phyloP scores from a whole-genome alignment of 2,329 filamentous ascomycete species.

The Phyllachora maydis region DNA sequence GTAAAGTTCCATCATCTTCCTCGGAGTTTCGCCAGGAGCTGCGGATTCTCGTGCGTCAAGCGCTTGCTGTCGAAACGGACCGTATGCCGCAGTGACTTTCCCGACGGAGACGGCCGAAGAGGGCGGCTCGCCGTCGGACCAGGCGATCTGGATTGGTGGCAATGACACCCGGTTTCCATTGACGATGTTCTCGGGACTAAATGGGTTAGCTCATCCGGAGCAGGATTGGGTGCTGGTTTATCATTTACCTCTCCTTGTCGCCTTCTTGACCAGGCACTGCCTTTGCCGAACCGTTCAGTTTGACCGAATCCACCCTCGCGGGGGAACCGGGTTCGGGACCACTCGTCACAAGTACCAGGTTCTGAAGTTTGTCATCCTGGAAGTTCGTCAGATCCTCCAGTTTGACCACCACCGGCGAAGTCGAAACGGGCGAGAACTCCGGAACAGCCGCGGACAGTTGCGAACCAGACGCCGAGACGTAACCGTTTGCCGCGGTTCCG shows the following conservation, averaged over 20 bases:
- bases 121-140: no score
- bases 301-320: no score
- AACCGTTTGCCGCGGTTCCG: slow-evolving; percentile 16
- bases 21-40: slow-evolving; percentile 17
- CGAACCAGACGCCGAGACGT: slow-evolving; percentile 18
- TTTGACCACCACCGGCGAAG: slow-evolving; percentile 7
- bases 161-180: no score
- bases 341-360: slow-evolving; percentile 11
- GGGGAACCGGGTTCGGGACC: no score
- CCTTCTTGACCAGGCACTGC: no score
- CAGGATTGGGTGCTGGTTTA: no score
- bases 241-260: no score
- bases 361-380: slow-evolving; percentile 11
- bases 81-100: slow-evolving; percentile 11
- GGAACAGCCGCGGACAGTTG: slow-evolving; percentile 41
- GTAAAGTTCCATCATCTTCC: slow-evolving; percentile 47
- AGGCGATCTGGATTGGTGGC: no score
- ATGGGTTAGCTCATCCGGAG: no score
- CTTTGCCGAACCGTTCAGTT: no score
- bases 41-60: slow-evolving; percentile 15
- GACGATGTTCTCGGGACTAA: no score
- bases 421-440: slow-evolving; percentile 29
- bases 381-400: slow-evolving; percentile 12
- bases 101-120: no score
- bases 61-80: slow-evolving; percentile 16